Evolutionary conservation across 2,329 filamentous ascomycete genomes (phyloP), one percentile per base, ranked within the genome.

Genomic region (Phaeosphaeria sp.): DNA sequence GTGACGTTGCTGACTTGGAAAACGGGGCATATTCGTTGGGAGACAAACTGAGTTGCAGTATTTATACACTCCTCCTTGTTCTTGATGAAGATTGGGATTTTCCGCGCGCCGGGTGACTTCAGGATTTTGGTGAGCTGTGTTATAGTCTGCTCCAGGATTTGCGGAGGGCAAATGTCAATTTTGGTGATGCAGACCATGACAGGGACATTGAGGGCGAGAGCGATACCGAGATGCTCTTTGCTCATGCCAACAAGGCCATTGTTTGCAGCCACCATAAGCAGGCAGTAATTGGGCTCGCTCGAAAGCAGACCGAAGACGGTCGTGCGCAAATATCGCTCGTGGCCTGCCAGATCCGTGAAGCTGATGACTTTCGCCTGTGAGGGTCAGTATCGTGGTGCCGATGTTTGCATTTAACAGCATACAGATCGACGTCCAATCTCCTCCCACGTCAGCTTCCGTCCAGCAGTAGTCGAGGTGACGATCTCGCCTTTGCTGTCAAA

Each of bases 1-100:
- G 95, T 98, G 30, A 99, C 95, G 72, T 99, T 99, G 66, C 94
- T 98, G 11, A 99, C 93, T 72, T 98, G 93, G 80, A 99, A 99
- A 63, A 99, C 90, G 13, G 95, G 95, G 72, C 94, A 98, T 73
- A 99, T 97, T 42, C 95, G 87, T 77, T 96, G 91, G 68, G 90
- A 95, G 67, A 98, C 92, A 71, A 99, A 97, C 76, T 98, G 95
- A 0, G 92, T 94, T 2, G 95, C 94, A 0, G 95, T 99, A 75
- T 95, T 93, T 71, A 99, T 90, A 69, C 93, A 97, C 65, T 97
- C 91, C 73, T 97, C 92, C 58, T 89, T 89, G 65, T 89, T 90
- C 77, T 93, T 95, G 79, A 99, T 93, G 74, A 98, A 96, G 42
- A 97, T 91, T 2, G 95, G 95, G 39, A 99, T 96, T 79, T 99